Percentiles rank a stretch among this genome's conserved stretches.
These are phyloP conservation scores for Penicillium ochrochloron DNA, from an alignment of 495 filamentous ascomycete genomes.

Conservation along the genomic window DNA sequence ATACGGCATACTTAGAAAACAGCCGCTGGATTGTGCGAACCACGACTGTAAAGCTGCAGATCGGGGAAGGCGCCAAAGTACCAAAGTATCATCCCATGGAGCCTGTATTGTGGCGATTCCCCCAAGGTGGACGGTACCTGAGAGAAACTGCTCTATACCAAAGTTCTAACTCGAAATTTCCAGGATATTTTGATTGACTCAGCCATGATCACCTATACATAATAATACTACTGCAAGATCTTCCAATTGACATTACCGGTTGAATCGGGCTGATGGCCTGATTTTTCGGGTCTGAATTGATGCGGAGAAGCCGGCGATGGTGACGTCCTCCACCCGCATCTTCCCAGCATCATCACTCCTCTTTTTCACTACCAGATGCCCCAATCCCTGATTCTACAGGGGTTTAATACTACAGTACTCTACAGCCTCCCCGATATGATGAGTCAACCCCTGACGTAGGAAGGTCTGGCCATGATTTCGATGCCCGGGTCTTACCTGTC, in stretches of 20 bases:
- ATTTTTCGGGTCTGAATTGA: not conserved
- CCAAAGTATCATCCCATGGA: not conserved
- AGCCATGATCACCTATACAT: too few relatives aligned
- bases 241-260: not conserved
- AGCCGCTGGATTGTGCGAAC: too few relatives aligned
- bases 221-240: too few relatives aligned
- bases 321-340: conserved; percentile 29
- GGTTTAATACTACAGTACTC: not conserved
- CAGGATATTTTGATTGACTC: not conserved
- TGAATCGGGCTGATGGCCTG: not conserved
- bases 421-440: not conserved
- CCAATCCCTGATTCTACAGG: not conserved
- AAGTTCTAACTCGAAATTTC: not conserved
- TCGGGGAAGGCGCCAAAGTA: not conserved
- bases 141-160: not conserved
- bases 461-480: not conserved
- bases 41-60: not conserved
- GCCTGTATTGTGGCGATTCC: conserved; percentile 12
- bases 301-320: conserved; percentile 13
- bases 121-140: conserved; percentile 18
- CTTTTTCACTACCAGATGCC: not conserved
- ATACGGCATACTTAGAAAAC: too few relatives aligned
- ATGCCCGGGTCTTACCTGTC: not conserved
- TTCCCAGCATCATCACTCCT: not conserved
- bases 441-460: conserved; percentile 8